These are phyloP conservation scores for Fusarium denticulatum DNA, from an alignment of 2,329 filamentous ascomycete genomes.

Conservation along the genomic window DNA sequence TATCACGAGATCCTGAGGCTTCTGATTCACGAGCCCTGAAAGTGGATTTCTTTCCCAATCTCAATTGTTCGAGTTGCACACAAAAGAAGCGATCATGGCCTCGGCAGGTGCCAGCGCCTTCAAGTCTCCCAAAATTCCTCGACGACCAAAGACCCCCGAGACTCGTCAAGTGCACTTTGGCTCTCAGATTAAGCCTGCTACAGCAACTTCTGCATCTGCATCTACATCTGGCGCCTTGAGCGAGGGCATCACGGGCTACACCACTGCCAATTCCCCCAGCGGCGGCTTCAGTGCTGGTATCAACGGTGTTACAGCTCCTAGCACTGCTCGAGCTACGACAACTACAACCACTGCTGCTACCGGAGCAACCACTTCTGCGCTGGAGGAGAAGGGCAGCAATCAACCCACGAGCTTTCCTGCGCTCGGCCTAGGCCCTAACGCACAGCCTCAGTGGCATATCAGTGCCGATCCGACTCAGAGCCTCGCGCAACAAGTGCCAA, in stretches of 20 bases:
- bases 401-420: slow-evolving; percentile 44
- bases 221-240: neutral
- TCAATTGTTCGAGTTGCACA: slow-evolving; percentile 7
- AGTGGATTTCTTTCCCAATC: neutral
- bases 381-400: slow-evolving; percentile 8
- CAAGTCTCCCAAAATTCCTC: slow-evolving; percentile 46
- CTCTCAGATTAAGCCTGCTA: neutral
- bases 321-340: slow-evolving; percentile 10
- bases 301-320: slow-evolving; percentile 12
- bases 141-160: slow-evolving; percentile 42
- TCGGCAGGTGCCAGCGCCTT: slow-evolving; percentile 38
- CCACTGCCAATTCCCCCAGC: slow-evolving; percentile 39
- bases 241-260: slow-evolving; percentile 19
- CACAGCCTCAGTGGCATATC: slow-evolving; percentile 48
- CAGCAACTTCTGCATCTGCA: neutral
- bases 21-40: slow-evolving; percentile 19
- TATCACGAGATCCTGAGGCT: neutral
- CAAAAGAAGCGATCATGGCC: slow-evolving; percentile 38
- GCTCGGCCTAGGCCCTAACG: slow-evolving; percentile 39
- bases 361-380: slow-evolving; percentile 1
- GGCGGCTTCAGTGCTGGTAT: slow-evolving; percentile 38
- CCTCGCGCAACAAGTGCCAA: slow-evolving; percentile 41
- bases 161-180: slow-evolving; percentile 49
- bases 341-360: neutral
- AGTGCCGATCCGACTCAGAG: slow-evolving; percentile 49